phyloP scores from a whole-genome alignment of 2,329 filamentous ascomycete genomes.

The Ophiocordyceps robertsii region DNA sequence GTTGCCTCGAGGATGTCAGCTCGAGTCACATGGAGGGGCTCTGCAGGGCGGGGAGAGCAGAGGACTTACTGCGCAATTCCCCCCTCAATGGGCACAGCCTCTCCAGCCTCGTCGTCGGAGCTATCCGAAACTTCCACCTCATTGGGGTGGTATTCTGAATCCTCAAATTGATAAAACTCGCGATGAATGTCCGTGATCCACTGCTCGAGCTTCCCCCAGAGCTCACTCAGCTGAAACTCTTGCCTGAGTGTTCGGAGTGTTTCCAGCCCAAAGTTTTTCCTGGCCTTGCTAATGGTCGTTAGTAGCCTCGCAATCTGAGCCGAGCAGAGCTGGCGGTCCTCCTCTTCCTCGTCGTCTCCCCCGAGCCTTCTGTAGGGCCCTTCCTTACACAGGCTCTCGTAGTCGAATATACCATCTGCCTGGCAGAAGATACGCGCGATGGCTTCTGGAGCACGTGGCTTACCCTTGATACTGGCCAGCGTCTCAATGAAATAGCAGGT shows the following conservation, averaged over 20 bases:
- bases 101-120: too few species aligned
- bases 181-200: too few species aligned
- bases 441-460: conserved; percentile 6
- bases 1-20: too few species aligned
- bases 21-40: too few species aligned
- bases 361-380: conserved; percentile 14
- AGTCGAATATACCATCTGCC: neutral
- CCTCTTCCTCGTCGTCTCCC: neutral
- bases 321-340: neutral
- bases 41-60: too few species aligned
- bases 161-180: too few species aligned
- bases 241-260: conserved; percentile 7
- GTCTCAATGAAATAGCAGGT: conserved; percentile 19
- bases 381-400: conserved; percentile 5
- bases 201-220: neutral
- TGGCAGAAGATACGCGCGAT: conserved; percentile 19
- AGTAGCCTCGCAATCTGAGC: neutral
- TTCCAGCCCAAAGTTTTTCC: conserved; percentile 1
- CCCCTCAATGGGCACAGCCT: too few species aligned
- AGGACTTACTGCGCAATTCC: too few species aligned
- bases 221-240: conserved; percentile 6
- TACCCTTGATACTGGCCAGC: conserved; percentile 5
- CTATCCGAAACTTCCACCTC: too few species aligned
- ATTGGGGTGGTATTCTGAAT: too few species aligned
- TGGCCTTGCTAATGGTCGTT: conserved; percentile 1